Evolutionary conservation across 176 grass and related monocot genomes (phyloP).

Genomic region (Rhynchospora pubera): DNA sequence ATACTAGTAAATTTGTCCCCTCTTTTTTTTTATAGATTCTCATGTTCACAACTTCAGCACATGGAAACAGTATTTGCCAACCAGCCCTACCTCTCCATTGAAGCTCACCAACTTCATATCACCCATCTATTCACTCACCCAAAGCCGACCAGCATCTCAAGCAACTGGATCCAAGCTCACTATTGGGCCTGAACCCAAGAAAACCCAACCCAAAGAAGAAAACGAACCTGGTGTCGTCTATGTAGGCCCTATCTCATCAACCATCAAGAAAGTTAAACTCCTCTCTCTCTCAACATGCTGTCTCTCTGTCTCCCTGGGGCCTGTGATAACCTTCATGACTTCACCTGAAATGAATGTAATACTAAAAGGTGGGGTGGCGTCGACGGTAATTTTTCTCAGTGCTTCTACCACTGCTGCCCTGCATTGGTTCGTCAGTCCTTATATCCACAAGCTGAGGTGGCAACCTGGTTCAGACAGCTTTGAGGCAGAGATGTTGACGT

Average conservation of each 20-base stretch:
- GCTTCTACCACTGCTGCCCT: constrained; percentile 73
- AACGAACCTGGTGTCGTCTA: constrained; percentile 49
- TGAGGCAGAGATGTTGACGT: constrained; percentile 71
- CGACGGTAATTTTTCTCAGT: constrained; percentile 89
- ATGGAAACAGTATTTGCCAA: constrained; percentile 9
- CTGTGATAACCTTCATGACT: constrained; percentile 99
- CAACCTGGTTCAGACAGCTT: constrained; percentile 81
- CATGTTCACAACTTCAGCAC: constrained; percentile 9
- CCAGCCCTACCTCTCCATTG: constrained; percentile 7
- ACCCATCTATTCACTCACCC: constrained; percentile 16
- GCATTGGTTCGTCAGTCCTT: constrained; percentile 96
- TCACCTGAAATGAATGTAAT: constrained; percentile 93
- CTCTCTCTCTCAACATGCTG: constrained; percentile 95
- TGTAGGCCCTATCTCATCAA: constrained; percentile 82
- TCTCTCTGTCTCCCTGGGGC: constrained; percentile 79
- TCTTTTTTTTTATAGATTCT: constrained; percentile 6
- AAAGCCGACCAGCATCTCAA: constrained; percentile 34
- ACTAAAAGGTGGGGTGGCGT: constrained; percentile 81
- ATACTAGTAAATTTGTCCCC: background rate
- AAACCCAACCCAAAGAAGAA: constrained; percentile 37
- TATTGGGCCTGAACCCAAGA: constrained; percentile 65
- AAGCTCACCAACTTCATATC: constrained; percentile 2
- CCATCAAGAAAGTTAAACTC: constrained; percentile 98
- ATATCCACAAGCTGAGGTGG: constrained; percentile 98
- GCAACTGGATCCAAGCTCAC: constrained; percentile 54